Evolutionary conservation across 192 early-diverging fungal genomes (phyloP).

Genomic region (Backusella westeae): DNA sequence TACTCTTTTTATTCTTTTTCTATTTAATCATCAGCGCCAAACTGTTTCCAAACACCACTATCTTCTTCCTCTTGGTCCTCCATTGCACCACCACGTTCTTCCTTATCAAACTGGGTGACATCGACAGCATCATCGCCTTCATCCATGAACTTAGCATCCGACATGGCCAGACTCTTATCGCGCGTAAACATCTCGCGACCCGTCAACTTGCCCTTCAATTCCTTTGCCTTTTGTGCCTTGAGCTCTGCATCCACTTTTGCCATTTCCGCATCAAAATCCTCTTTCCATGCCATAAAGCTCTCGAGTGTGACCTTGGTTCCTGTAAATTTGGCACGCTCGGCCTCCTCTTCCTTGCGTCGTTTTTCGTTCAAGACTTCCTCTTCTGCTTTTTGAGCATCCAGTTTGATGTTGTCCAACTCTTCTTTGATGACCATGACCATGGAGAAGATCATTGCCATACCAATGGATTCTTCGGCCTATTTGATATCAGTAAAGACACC

Average conservation of each 20-base stretch:
- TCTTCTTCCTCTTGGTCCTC: constrained; percentile 65
- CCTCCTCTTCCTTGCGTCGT: constrained; percentile 64
- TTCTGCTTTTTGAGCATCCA: constrained; percentile 48
- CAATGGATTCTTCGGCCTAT: constrained; percentile 70
- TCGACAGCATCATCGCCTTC: constrained; percentile 90
- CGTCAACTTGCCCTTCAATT: constrained; percentile 23
- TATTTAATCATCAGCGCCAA: constrained; percentile 25
- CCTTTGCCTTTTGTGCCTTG: constrained; percentile 41
- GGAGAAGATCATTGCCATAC: constrained; percentile 92
- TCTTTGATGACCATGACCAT: constrained; percentile 80
- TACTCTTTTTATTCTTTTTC: not conserved
- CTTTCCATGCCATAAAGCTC: constrained; percentile 78
- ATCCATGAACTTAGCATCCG: constrained; percentile 76
- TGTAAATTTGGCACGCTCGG: constrained; percentile 69
- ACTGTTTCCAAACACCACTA: constrained; percentile 49
- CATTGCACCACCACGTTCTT: constrained; percentile 47
- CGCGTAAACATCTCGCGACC: constrained; percentile 87
- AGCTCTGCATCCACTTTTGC: constrained; percentile 45
- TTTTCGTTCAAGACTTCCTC: constrained; percentile 47
- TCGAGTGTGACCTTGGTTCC: constrained; percentile 85
- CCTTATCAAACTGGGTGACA: constrained; percentile 68
- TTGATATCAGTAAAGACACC: not conserved
- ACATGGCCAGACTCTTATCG: constrained; percentile 79
- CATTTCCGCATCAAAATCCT: constrained; percentile 73
- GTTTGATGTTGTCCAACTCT: constrained; percentile 56